phyloP scores from a whole-genome alignment of 192 early-diverging fungal species.

The Geosiphon pyriformis region DNA sequence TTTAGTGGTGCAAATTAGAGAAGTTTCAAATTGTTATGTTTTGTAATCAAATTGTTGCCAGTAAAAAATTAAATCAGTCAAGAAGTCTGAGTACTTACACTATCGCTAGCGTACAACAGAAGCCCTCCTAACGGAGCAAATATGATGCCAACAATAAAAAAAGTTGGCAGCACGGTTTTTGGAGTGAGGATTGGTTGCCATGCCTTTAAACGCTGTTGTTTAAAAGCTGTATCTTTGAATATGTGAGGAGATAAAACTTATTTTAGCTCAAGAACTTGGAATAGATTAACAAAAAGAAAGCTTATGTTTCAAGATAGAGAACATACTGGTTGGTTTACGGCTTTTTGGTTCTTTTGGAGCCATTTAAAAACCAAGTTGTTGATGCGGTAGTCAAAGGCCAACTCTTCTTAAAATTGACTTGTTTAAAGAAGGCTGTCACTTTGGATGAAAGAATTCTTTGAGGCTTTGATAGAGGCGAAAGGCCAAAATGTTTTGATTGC shows the following conservation, averaged over 20 bases:
- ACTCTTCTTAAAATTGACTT: too few species aligned
- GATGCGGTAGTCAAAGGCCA: too few species aligned
- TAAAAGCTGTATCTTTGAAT: conserved; percentile 87
- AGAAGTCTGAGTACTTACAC: conserved; percentile 40
- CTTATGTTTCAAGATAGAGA: neutral
- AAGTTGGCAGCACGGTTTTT: conserved; percentile 93
- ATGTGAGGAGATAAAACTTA: neutral
- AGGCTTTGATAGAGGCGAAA: too few species aligned
- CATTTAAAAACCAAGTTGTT: too few species aligned
- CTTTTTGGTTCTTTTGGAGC: conserved; percentile 46
- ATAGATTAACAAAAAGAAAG: neutral
- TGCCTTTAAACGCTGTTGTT: conserved; percentile 97
- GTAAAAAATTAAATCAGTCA: conserved; percentile 1
- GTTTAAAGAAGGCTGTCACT: too few species aligned
- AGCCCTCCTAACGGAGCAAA: conserved; percentile 95
- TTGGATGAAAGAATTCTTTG: too few species aligned
- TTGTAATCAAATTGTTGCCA: too few species aligned
- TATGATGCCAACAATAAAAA: conserved; percentile 88
- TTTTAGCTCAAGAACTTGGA: neutral
- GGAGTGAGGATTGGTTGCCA: conserved; percentile 99
- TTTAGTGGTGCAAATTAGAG: too few species aligned
- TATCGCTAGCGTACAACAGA: conserved; percentile 81
- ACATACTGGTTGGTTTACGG: conserved; percentile 57
- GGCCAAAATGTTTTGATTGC: too few species aligned
- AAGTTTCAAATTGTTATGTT: too few species aligned